Conservation (phyloP, 2,329 filamentous ascomycete species). For the Paraphaeosphaeria sporulosa region DNA sequence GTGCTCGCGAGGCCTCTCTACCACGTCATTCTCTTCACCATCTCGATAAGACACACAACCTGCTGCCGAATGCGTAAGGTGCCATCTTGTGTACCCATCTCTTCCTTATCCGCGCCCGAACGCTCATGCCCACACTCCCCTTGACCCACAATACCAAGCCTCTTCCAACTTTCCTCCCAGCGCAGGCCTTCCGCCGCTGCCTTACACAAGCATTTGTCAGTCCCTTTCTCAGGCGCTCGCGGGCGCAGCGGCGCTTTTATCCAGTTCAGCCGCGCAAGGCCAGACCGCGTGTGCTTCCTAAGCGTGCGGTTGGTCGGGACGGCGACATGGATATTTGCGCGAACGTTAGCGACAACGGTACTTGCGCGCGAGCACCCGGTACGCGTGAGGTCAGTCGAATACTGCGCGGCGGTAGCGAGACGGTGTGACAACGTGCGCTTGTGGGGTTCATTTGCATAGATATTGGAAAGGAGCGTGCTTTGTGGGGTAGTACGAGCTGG, state of each 20-base stretch:
- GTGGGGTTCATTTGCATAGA: slow-evolving; percentile 9
- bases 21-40: background rate
- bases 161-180: background rate
- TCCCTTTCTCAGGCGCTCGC: background rate
- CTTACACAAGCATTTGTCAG: slow-evolving; percentile 13
- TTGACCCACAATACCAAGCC: background rate
- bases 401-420: slow-evolving; percentile 2
- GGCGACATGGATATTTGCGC: slow-evolving; percentile 17
- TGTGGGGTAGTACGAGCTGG: background rate
- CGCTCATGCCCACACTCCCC: background rate
- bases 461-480: background rate
- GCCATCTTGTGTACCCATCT: background rate
- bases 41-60: background rate
- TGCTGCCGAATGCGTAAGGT: background rate
- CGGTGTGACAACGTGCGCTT: slow-evolving; percentile 9
- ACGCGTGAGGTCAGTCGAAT: slow-evolving; percentile 4
- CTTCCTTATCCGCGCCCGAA: background rate
- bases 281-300: slow-evolving; percentile 21
- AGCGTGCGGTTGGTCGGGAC: slow-evolving; percentile 10
- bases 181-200: background rate
- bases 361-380: slow-evolving; percentile 2
- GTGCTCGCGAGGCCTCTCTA: background rate
- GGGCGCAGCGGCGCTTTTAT: slow-evolving; percentile 21
- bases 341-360: slow-evolving; percentile 11
- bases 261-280: slow-evolving; percentile 27